Percentiles rank a stretch among this genome's conserved stretches.
Evolutionary conservation across 2,329 filamentous ascomycete species (phyloP).

Genomic region (Gyromitra esculenta): DNA sequence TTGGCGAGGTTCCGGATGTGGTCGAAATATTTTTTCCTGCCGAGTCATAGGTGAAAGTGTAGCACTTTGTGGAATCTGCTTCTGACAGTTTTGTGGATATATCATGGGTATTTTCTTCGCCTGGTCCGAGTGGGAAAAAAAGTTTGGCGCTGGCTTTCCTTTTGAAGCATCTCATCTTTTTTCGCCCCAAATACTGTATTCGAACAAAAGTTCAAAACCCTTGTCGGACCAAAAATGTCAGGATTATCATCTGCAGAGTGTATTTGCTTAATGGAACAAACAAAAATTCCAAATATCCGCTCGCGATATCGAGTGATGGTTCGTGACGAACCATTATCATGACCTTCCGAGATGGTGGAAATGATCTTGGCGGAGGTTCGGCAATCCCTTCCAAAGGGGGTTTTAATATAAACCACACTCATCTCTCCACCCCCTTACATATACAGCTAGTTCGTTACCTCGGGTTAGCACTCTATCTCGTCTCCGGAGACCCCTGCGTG

Average conservation of each 20-base stretch:
- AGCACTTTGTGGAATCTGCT: neutral
- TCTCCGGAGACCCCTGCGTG: neutral
- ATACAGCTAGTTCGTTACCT: neutral
- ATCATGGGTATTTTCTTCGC: no score
- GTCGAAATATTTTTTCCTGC: neutral
- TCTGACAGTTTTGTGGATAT: neutral
- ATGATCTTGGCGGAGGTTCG: neutral
- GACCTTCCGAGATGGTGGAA: neutral
- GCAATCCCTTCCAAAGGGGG: neutral
- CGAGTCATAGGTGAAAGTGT: neutral
- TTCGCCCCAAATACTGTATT: no score
- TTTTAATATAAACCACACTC: conserved; percentile 1
- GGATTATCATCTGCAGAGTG: no score
- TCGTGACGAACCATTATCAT: neutral
- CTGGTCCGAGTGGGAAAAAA: no score
- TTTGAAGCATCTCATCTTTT: no score
- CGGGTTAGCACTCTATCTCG: neutral
- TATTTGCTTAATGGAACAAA: no score
- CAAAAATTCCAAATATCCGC: neutral
- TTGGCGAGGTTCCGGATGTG: neutral
- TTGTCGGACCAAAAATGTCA: no score
- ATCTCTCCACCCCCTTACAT: neutral
- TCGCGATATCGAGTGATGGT: neutral
- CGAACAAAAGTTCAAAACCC: no score
- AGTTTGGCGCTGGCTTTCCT: no score